These are phyloP conservation scores for Scleroderma bovista DNA, from an alignment of 768 basidiomycete genomes.

Conservation along the genomic window DNA sequence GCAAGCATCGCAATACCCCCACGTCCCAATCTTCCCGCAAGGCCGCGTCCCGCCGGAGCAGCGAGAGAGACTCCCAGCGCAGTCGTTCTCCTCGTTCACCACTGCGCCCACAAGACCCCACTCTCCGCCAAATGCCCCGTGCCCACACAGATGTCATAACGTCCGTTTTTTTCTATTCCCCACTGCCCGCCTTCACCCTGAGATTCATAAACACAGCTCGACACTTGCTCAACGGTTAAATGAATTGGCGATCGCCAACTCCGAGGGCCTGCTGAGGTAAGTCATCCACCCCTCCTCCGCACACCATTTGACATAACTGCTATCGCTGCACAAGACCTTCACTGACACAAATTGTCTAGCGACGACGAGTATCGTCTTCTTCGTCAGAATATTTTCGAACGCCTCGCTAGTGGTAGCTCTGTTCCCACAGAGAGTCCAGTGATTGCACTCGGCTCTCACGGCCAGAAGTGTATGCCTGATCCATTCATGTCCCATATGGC, in stretches of 20 bases:
- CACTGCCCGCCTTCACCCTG: slow-evolving; percentile 4
- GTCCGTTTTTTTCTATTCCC: slow-evolving; percentile 33
- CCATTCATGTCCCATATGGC: neutral
- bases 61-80: slow-evolving; percentile 13
- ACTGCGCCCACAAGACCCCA: slow-evolving; percentile 18
- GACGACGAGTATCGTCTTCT: slow-evolving; percentile 84
- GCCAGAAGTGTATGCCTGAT: slow-evolving; percentile 14
- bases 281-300: slow-evolving; percentile 17
- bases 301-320: neutral
- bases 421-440: slow-evolving; percentile 61
- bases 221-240: slow-evolving; percentile 78
- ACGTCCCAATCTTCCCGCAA: slow-evolving; percentile 28
- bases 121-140: slow-evolving; percentile 17
- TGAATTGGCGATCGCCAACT: slow-evolving; percentile 74
- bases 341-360: slow-evolving; percentile 33
- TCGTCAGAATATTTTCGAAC: slow-evolving; percentile 79
- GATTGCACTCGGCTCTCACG: slow-evolving; percentile 46
- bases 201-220: slow-evolving; percentile 37
- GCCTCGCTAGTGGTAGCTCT: slow-evolving; percentile 53
- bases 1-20: slow-evolving; percentile 46
- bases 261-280: slow-evolving; percentile 73
- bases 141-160: slow-evolving; percentile 47
- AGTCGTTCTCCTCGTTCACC: slow-evolving; percentile 11
- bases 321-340: neutral
- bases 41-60: slow-evolving; percentile 12